Evolutionary conservation across 371 early-diverging fungal species (phyloP).

Genomic region (Haplosporangium sp.): DNA sequence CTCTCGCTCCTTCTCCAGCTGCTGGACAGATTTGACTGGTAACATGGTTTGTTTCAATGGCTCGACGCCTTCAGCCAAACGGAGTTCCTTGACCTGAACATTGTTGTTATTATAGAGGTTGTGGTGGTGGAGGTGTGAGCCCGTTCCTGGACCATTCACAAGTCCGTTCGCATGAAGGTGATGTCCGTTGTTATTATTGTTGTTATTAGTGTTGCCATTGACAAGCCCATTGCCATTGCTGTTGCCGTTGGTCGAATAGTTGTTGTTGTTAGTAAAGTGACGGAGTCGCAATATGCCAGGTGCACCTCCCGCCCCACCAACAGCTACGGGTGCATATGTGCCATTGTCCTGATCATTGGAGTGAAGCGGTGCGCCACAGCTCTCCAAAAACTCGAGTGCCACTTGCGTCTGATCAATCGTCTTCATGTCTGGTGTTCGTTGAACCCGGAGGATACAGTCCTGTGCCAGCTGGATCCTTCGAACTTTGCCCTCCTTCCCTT

Average conservation of each 20-base stretch:
- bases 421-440: slow-evolving; percentile 38
- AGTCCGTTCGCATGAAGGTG: not conserved
- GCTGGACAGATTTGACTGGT: slow-evolving; percentile 50
- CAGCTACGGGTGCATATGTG: slow-evolving; percentile 3
- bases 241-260: slow-evolving; percentile 7
- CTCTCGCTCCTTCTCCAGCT: slow-evolving; percentile 50
- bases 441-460: slow-evolving; percentile 33
- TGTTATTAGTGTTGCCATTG: slow-evolving; percentile 8
- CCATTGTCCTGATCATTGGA: slow-evolving; percentile 7
- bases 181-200: slow-evolving; percentile 9
- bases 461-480: slow-evolving; percentile 27
- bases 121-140: slow-evolving; percentile 9
- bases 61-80: slow-evolving; percentile 49
- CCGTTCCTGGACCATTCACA: not conserved
- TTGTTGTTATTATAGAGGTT: slow-evolving; percentile 10
- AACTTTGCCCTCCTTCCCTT: slow-evolving; percentile 38
- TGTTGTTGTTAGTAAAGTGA: slow-evolving; percentile 9
- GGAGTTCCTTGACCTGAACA: slow-evolving; percentile 44
- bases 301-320: slow-evolving; percentile 17
- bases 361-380: slow-evolving; percentile 14
- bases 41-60: slow-evolving; percentile 53
- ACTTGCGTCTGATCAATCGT: slow-evolving; percentile 33
- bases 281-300: slow-evolving; percentile 19
- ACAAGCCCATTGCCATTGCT: not conserved
- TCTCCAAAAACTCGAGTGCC: slow-evolving; percentile 40